phyloP scores from a whole-genome alignment of 2,329 filamentous ascomycete genomes.

The Neocucurbitaria cava region DNA sequence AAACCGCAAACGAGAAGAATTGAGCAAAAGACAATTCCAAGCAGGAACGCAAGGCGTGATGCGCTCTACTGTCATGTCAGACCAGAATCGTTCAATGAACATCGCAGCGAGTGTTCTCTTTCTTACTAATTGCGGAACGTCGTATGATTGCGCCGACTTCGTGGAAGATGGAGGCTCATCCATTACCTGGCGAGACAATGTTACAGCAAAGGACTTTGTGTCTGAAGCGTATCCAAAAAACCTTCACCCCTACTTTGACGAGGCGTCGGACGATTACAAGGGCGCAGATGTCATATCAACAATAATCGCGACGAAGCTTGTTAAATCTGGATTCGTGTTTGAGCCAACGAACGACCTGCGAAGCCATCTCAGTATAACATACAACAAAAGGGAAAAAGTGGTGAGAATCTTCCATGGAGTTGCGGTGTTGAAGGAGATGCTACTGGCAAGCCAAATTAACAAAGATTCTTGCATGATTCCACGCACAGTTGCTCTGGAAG shows the following conservation, averaged over 20 bases:
- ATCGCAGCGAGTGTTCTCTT: conserved; percentile 10
- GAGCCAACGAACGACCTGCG: conserved; percentile 5
- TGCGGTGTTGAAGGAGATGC: conserved; percentile 13
- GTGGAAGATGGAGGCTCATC: conserved; percentile 1
- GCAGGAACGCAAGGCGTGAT: not conserved
- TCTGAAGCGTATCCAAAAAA: conserved; percentile 1
- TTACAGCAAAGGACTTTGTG: conserved; percentile 1
- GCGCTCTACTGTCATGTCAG: not conserved
- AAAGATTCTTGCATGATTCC: conserved; percentile 2
- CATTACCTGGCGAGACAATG: not conserved
- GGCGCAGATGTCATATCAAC: not conserved
- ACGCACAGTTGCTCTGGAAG: conserved; percentile 10
- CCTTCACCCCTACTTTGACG: not conserved
- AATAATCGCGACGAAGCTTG: not conserved
- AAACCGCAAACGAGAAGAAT: not conserved
- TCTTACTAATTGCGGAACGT: not conserved
- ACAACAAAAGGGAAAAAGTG: not conserved
- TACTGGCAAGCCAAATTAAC: not conserved
- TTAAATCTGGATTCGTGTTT: not conserved
- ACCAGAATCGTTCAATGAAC: conserved; percentile 8
- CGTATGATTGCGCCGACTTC: not conserved
- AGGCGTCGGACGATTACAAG: not conserved
- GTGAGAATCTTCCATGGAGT: conserved; percentile 13
- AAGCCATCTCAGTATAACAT: conserved; percentile 6
- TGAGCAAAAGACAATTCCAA: not conserved